Percentiles rank a stretch among this genome's conserved stretches.
phyloP scores from a whole-genome alignment of 163 green algal species.

The Prototheca wickerhamii region DNA sequence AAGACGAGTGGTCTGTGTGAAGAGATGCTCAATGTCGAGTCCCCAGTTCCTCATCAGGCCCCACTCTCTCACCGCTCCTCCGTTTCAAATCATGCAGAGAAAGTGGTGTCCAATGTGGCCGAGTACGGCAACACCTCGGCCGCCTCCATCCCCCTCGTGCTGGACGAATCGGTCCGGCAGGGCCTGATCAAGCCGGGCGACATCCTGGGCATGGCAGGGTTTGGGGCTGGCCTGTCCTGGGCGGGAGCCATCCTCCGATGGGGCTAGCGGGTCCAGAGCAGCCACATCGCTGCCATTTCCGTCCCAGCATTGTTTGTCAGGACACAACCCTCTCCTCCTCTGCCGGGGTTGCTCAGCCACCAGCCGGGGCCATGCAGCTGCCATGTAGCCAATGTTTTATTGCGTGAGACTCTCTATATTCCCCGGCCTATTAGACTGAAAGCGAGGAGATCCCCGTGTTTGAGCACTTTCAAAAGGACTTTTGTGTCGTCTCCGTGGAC shows the following conservation, averaged over 20 bases:
- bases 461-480: no score
- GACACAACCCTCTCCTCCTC: no score
- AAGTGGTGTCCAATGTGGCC: conserved; percentile 88
- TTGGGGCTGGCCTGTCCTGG: conserved; percentile 93
- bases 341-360: no score
- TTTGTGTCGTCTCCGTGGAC: no score
- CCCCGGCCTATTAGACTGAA: no score
- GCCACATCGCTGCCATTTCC: no score
- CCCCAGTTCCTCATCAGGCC: not conserved
- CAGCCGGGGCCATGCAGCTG: no score
- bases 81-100: conserved; percentile 31
- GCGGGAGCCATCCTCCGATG: conserved; percentile 82
- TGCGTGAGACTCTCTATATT: no score
- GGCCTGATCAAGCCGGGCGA: conserved; percentile 76
- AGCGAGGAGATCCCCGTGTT: no score
- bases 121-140: conserved; percentile 97
- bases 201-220: conserved; percentile 83
- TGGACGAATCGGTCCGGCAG: conserved; percentile 84
- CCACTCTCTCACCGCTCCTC: not conserved
- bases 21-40: not conserved
- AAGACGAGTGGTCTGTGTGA: not conserved
- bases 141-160: conserved; percentile 86
- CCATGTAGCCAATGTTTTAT: no score
- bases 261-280: no score
- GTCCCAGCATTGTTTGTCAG: no score